Conservation (phyloP, 768 basidiomycete species). For the Sistotremastrum niveocremeum region DNA sequence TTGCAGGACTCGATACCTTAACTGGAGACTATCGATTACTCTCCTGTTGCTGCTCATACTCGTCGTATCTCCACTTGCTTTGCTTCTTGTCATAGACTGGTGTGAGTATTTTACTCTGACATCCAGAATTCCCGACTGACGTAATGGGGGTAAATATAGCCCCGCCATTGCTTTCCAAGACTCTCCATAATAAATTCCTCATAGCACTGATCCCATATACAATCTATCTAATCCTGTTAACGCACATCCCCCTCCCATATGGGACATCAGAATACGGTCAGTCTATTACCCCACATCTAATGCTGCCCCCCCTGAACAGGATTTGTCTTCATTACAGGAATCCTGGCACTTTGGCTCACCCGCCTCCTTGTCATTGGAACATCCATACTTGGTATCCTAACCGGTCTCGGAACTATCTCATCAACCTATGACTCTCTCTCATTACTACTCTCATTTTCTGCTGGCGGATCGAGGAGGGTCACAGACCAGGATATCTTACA, state of each 20-base stretch:
- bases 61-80: conserved; percentile 50
- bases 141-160: conserved; percentile 6
- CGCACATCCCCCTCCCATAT: conserved; percentile 51
- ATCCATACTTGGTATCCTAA: conserved; percentile 62
- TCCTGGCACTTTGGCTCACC: conserved; percentile 36
- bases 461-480: neutral
- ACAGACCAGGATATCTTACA: conserved; percentile 8
- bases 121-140: neutral
- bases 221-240: conserved; percentile 45
- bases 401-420: conserved; percentile 60
- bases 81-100: conserved; percentile 24
- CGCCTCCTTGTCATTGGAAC: conserved; percentile 68
- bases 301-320: neutral
- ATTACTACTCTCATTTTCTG: no score
- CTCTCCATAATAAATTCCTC: conserved; percentile 14
- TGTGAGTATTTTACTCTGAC: conserved; percentile 7
- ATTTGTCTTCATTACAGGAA: conserved; percentile 19
- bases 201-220: conserved; percentile 37
- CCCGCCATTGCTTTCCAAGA: conserved; percentile 18
- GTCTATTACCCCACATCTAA: conserved; percentile 18
- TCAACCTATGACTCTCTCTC: no score
- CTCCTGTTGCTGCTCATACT: conserved; percentile 48
- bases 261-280: neutral
- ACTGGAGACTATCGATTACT: conserved; percentile 56
- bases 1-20: conserved; percentile 43